Conservation (phyloP, 208 protist genomes). For the Borovskyia barvae region DNA sequence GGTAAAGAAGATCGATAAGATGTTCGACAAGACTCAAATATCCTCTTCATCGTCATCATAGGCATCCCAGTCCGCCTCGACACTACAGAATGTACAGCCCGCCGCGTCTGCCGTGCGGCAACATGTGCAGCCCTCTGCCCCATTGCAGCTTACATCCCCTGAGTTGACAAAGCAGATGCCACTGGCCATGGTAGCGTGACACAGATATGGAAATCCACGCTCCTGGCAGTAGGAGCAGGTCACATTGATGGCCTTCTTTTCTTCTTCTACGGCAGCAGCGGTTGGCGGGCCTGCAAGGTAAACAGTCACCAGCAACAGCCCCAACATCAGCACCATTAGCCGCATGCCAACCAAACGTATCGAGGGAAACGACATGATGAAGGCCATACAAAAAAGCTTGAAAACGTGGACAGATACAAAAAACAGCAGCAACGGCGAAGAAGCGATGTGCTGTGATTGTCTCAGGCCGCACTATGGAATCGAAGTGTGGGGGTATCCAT, state of each 20-base stretch:
- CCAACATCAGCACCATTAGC: too few species aligned
- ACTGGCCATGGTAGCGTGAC: slow-evolving; percentile 24
- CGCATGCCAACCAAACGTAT: too few species aligned
- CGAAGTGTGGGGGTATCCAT: too few species aligned
- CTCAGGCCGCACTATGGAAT: too few species aligned
- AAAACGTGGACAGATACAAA: too few species aligned
- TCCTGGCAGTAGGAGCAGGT: slow-evolving; percentile 36
- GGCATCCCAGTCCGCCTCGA: slow-evolving; percentile 25
- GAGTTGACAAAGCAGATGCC: slow-evolving; percentile 21
- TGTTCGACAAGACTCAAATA: slow-evolving; percentile 13
- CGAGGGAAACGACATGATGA: too few species aligned
- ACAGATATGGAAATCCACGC: slow-evolving; percentile 52
- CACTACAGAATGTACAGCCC: slow-evolving; percentile 29
- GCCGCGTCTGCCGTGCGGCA: slow-evolving; percentile 20
- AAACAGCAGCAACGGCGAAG: too few species aligned
- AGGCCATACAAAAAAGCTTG: too few species aligned
- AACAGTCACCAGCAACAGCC: too few species aligned
- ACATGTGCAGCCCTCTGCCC: slow-evolving; percentile 25
- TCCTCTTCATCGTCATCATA: slow-evolving; percentile 27
- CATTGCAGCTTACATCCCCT: slow-evolving; percentile 19
- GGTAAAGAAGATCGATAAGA: too few species aligned
- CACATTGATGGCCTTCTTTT: neutral
- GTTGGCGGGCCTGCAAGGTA: neutral
- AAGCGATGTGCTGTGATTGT: too few species aligned
- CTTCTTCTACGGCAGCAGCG: neutral